Evolutionary conservation across 2,329 filamentous ascomycete species (phyloP), one percentile per base, ranked within the genome.

Genomic region (Cladorrhinum sp.): DNA sequence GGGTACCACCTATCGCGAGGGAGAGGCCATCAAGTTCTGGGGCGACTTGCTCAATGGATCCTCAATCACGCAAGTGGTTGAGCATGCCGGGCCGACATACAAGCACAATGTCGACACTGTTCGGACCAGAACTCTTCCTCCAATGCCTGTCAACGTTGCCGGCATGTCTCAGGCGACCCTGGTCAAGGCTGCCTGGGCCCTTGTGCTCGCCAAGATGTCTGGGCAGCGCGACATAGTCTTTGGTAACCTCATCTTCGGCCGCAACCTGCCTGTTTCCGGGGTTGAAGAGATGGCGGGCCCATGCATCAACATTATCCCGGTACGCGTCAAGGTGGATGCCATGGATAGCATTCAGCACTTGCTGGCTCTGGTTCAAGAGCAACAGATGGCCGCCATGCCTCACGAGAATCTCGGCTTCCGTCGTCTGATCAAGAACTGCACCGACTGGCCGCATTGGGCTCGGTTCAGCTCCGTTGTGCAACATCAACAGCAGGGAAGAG

Each of bases 321-420:
- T 61, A n/a, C 52, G 62, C 1, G 62, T 59, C 33, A 52, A 48
- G 24, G 49, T 59, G 30, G 55, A 61, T 46, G 57, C 52, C 61
- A 26, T 57, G 16, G 57, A 58, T 3, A 60, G 54, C 2, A 28
- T 69, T n/a, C 42, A 58, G 20, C 54, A 66, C 8, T 66, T 66
- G 12, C 59, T 73, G 7, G 50, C 62, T 2, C 28, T 57, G 1
- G 56, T 70, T 0, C 69, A 69, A 48, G 51, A 63, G 8, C 60
- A 67, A 18, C 62, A 64, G 33, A 42, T 55, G 46, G 56, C 56
- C 2, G 55, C 55, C 42, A 59, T 61, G 59, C 53, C 67, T 0
- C 65, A 70, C 58, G 72, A 73, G 53, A 65, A 49, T 20, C 61
- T 73, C 2, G 72, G 71, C 9, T 73, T 72, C 66, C 62, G 67